Evolutionary conservation across 345 rosid genomes (phyloP).

Genomic region (thale cress (Arabidopsis thaliana)): TAIR10.1 NC_003070.9:2732501-2733000

Average conservation of each 20-base stretch:
- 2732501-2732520: slow-evolving; percentile 34
- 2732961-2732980: slow-evolving; percentile 1
- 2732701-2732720: slow-evolving; percentile 99
- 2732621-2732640: slow-evolving; percentile 8
- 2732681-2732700: slow-evolving; percentile 79
- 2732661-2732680: slow-evolving; percentile 29
- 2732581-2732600: slow-evolving; percentile 98
- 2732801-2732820: slow-evolving; percentile 61
- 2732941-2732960: slow-evolving; percentile 75
- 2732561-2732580: slow-evolving; percentile 97
- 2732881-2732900: slow-evolving; percentile 57
- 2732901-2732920: slow-evolving; percentile 80
- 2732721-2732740: slow-evolving; percentile 98
- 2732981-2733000: background rate
- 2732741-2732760: slow-evolving; percentile 95
- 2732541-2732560: slow-evolving; percentile 97
- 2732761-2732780: slow-evolving; percentile 99
- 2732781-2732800: slow-evolving; percentile 95
- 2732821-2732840: slow-evolving; percentile 50
- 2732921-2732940: slow-evolving; percentile 83
- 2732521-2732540: slow-evolving; percentile 92
- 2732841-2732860: slow-evolving; percentile 36
- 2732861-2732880: slow-evolving; percentile 51
- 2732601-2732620: slow-evolving; percentile 67
- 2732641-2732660: slow-evolving; percentile 2